Evolutionary conservation across 225 moss, liverwort and hornwort genomes (phyloP), one percentile per base, ranked within the genome.

Genomic region (Pseudisothecium myosuroides): DNA sequence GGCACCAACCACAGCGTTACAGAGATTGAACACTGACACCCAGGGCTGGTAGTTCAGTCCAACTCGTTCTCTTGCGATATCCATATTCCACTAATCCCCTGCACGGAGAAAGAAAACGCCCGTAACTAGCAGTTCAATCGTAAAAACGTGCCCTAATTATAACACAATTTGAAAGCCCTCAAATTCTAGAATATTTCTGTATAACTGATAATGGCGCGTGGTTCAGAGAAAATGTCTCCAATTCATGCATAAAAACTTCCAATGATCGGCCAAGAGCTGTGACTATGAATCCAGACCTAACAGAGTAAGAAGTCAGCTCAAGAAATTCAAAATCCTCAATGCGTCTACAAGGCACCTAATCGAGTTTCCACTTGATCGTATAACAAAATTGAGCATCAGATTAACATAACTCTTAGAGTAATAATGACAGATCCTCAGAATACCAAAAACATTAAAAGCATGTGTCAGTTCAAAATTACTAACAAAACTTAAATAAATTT

Each of bases 21-120:
- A 98, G 60, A 98, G 91, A 94, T 98, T 98, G 83, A 98, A 94
- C 39, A 97, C 95, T 14, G 98, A 95, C 37, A 97, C 89, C 98
- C 98, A 98, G 31, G 98, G 97, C 82, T 95, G 95, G 63, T 92
- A 90, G 87, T 98, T 98, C 50, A 80, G 79, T 84, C 91, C 92
- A 75, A 49, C 79, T 79, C 82, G 87, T 55, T 58, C 88, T 88
- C 93, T 85, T 39, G 74, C 65, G 34, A 19, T 39, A 86, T 90
- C 93, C 93, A 93, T 93, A 56, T 75, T 87, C 58, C 56, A 75
- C 65, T 74, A 61, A 77, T 72, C 41, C 72, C 71, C 92, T 90
- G 86, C 78, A 69, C 27, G 17, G 64, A 77, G 54, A 90, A 82
- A 82, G 65, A 54, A 85, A 85, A 77, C n/a, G 39, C 71, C 45